Evolutionary conservation across 768 basidiomycete species (phyloP).

Genomic region (Mycena pura): DNA sequence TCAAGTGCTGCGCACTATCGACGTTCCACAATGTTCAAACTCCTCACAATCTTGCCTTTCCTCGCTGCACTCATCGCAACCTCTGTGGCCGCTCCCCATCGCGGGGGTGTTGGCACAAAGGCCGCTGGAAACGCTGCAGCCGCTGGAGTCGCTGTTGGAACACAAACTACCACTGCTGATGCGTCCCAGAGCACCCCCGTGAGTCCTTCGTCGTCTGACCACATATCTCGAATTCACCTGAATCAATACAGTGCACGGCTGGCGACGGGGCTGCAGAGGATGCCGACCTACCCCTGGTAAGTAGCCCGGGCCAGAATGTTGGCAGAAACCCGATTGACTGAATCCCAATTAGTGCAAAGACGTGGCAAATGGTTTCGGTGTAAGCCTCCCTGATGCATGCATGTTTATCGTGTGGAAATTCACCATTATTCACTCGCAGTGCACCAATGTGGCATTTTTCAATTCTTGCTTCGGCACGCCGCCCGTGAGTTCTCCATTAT

Average conservation of each 20-base stretch:
- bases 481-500: constrained; percentile 9
- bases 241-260: constrained; percentile 8
- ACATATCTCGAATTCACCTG: constrained; percentile 10
- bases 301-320: constrained; percentile 8
- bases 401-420: constrained; percentile 1
- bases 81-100: constrained; percentile 13
- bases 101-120: constrained; percentile 4
- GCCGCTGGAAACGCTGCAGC: constrained; percentile 2
- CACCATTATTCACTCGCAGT: constrained; percentile 8
- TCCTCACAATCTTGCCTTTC: constrained; percentile 13
- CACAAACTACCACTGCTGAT: constrained; percentile 9
- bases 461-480: constrained; percentile 9
- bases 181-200: constrained; percentile 10
- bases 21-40: constrained; percentile 14
- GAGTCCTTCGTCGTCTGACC: constrained; percentile 5
- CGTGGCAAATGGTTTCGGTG: constrained; percentile 10
- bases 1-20: constrained; percentile 11
- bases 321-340: constrained; percentile 2
- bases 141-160: constrained; percentile 10
- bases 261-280: constrained; percentile 4
- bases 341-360: constrained; percentile 10
- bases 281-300: constrained; percentile 10
- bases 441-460: constrained; percentile 9
- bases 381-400: constrained; percentile 8
- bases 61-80: constrained; percentile 12